A percentile compares a stretch with the other conserved stretches of the same genome.
These are phyloP conservation scores for Thalia dealbata DNA, from an alignment of 176 grass and related monocot species.

Conservation along the genomic window DNA sequence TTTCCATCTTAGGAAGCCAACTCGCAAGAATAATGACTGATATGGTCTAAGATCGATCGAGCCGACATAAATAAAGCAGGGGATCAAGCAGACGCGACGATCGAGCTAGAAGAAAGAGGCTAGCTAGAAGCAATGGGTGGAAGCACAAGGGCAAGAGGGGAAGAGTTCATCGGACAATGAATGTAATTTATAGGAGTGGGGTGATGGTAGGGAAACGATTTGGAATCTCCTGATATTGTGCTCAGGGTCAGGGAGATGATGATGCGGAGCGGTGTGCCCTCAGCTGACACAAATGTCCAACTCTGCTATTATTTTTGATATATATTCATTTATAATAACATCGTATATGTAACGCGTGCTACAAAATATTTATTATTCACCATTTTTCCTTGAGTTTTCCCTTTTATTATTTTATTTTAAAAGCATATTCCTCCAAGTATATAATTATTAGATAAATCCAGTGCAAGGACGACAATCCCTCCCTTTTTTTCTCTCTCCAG, in stretches of 20 bases:
- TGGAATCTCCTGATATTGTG: neutral
- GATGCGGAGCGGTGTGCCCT: too few species aligned
- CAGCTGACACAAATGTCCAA: neutral
- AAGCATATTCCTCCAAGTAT: neutral
- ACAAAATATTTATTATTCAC: too few species aligned
- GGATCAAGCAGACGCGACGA: neutral
- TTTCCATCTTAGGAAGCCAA: neutral
- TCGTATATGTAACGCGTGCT: too few species aligned
- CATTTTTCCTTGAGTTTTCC: too few species aligned
- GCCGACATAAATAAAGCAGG: neutral
- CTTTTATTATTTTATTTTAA: too few species aligned
- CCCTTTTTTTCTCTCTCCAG: neutral
- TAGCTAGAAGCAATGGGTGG: neutral
- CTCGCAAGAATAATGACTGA: too few species aligned
- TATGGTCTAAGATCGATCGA: neutral
- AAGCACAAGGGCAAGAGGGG: conserved; percentile 1
- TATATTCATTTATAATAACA: neutral
- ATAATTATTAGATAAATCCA: neutral
- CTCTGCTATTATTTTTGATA: neutral
- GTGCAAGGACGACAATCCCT: neutral
- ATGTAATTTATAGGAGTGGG: neutral
- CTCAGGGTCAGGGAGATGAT: too few species aligned
- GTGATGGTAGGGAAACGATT: neutral
- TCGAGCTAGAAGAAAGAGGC: neutral
- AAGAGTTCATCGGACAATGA: neutral